Evolutionary conservation across 345 rosid species (phyloP).

Genomic region (Balakata baccata): DNA sequence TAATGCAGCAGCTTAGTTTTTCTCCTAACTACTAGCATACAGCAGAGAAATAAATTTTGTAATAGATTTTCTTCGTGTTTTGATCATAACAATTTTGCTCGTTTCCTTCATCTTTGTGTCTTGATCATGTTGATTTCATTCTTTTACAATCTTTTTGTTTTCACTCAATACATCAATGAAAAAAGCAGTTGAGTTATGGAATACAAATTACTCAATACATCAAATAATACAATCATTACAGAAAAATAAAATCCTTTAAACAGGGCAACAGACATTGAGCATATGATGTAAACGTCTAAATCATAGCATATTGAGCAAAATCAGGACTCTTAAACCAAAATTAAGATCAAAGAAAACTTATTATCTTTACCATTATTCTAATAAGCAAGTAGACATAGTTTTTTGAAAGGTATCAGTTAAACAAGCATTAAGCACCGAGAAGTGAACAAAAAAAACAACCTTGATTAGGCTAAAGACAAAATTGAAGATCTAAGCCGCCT

Average conservation of each 20-base stretch:
- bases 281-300: not conserved
- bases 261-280: not conserved
- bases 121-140: not conserved
- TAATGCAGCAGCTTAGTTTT: not conserved
- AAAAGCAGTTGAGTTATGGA: not conserved
- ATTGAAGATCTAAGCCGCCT: not conserved
- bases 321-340: not conserved
- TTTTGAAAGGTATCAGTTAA: not conserved
- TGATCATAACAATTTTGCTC: not conserved
- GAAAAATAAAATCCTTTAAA: not conserved
- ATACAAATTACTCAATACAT: not conserved
- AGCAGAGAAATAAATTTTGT: not conserved
- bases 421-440: not conserved
- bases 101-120: not conserved
- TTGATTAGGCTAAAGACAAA: not conserved
- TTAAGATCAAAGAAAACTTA: not conserved
- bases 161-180: not conserved
- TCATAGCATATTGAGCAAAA: not conserved
- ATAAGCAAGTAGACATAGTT: not conserved
- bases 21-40: not conserved
- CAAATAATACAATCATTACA: not conserved
- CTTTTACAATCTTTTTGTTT: not conserved
- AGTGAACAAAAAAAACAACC: no score
- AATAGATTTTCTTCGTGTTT: not conserved
- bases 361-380: not conserved